A percentile compares a stretch with the other conserved stretches of the same genome.
Conservation (phyloP, 2,329 filamentous ascomycete genomes). For the Periconia sp. region DNA sequence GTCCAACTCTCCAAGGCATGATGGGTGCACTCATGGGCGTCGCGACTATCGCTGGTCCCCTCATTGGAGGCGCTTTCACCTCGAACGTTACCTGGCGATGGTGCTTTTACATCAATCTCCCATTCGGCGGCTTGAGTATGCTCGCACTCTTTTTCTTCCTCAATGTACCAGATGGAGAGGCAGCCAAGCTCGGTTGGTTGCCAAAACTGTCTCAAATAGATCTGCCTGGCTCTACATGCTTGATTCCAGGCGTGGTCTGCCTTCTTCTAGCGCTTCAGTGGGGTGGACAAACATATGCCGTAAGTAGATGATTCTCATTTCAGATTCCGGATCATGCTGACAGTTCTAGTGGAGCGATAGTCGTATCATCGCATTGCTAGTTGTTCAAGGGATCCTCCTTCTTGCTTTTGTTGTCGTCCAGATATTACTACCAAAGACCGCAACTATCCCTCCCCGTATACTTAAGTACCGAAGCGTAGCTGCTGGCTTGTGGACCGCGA, state of each 20-base stretch:
- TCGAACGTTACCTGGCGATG: conserved; percentile 66
- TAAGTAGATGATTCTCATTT: not conserved
- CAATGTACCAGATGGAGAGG: conserved; percentile 8
- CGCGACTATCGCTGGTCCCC: conserved; percentile 26
- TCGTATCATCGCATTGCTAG: conserved; percentile 52
- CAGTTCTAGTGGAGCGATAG: conserved; percentile 45
- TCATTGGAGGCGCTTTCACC: conserved; percentile 54
- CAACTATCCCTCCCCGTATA: conserved; percentile 23
- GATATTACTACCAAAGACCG: conserved; percentile 13
- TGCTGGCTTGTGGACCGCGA: conserved; percentile 10
- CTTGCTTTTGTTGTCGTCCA: conserved; percentile 46
- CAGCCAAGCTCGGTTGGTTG: conserved; percentile 6
- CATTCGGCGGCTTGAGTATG: conserved; percentile 19
- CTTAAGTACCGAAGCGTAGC: conserved; percentile 20
- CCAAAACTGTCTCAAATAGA: conserved; percentile 32
- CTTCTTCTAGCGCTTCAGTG: conserved; percentile 40
- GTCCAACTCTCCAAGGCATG: conserved; percentile 51
- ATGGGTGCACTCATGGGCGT: conserved; percentile 52
- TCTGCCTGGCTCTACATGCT: conserved; percentile 30
- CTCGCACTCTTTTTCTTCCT: conserved; percentile 46
- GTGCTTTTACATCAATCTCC: conserved; percentile 35
- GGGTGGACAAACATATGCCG: conserved; percentile 29
- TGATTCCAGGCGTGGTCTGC: conserved; percentile 34
- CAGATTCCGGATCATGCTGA: not conserved
- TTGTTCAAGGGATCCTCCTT: conserved; percentile 48